phyloP scores from a whole-genome alignment of 2,329 filamentous ascomycete genomes.

The Ceratocystis alfenasii region DNA sequence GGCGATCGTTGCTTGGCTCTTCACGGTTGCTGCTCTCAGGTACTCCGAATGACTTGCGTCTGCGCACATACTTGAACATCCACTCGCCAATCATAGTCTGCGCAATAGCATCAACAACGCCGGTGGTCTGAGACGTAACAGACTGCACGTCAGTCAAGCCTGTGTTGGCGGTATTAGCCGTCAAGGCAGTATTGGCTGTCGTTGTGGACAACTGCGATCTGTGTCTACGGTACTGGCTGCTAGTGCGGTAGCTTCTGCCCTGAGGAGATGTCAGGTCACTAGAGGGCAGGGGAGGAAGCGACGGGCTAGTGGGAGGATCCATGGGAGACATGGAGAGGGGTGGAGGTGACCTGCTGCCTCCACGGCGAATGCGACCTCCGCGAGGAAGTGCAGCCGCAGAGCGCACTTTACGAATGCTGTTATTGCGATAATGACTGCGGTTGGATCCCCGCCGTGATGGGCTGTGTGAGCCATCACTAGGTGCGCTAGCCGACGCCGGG shows the following conservation, averaged over 20 bases:
- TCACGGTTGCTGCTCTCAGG: constrained; percentile 54
- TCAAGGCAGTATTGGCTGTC: constrained; percentile 39
- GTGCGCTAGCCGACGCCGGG: constrained; percentile 50
- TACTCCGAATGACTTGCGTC: constrained; percentile 82
- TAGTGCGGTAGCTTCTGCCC: constrained; percentile 23
- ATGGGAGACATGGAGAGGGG: constrained; percentile 53
- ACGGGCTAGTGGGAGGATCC: constrained; percentile 55
- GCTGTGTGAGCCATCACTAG: constrained; percentile 63
- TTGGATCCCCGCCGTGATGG: constrained; percentile 50
- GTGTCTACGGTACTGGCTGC: constrained; percentile 36
- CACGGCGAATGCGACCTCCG: constrained; percentile 37
- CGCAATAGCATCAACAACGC: constrained; percentile 90
- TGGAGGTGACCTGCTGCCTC: constrained; percentile 47
- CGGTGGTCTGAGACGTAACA: constrained; percentile 55
- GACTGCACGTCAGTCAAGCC: constrained; percentile 31
- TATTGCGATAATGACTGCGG: constrained; percentile 41
- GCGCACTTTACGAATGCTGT: constrained; percentile 67
- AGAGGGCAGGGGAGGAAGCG: constrained; percentile 58
- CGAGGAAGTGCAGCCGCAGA: constrained; percentile 64
- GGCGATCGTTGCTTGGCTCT: constrained; percentile 63
- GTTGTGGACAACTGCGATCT: constrained; percentile 50
- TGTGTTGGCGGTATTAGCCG: constrained; percentile 35
- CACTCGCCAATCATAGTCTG: constrained; percentile 97
- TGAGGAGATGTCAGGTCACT: constrained; percentile 51
- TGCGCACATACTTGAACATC: constrained; percentile 85